A percentile compares a stretch with the other conserved stretches of the same genome.
These are phyloP conservation scores for Eucalyptus melliodora DNA, from an alignment of 345 rosid species.

Conservation along the genomic window DNA sequence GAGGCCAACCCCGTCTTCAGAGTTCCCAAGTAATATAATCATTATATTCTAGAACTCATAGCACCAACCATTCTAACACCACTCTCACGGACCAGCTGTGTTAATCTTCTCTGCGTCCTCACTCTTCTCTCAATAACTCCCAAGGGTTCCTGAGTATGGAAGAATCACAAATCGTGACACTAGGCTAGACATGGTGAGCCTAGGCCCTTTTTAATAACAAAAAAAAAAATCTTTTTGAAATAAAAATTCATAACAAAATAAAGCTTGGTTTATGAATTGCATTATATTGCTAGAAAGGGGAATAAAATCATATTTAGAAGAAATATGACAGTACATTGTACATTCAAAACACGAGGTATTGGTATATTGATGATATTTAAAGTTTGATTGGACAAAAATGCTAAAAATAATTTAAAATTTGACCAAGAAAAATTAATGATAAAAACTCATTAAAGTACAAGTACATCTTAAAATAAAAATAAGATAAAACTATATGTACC, in stretches of 20 bases:
- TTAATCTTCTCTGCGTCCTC: fast-evolving
- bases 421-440: neutral
- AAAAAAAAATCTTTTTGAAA: neutral
- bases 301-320: neutral
- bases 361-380: neutral
- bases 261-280: neutral
- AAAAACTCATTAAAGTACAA: neutral
- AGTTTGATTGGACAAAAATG: neutral
- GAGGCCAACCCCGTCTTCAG: fast-evolving
- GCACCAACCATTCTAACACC: fast-evolving
- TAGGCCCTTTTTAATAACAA: neutral
- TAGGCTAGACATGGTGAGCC: neutral
- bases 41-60: no score
- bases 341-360: neutral
- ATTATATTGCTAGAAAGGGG: neutral
- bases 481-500: neutral
- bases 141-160: fast-evolving
- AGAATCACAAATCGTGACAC: no score
- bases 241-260: neutral
- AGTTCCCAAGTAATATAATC: no score
- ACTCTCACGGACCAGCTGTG: fast-evolving
- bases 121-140: no score
- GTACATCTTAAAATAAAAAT: neutral
- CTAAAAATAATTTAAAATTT: neutral
- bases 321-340: neutral